Evolutionary conservation across 2,329 filamentous ascomycete species (phyloP), one percentile per base, ranked within the genome.

Genomic region (Clarireedia homoeocarpa): DNA sequence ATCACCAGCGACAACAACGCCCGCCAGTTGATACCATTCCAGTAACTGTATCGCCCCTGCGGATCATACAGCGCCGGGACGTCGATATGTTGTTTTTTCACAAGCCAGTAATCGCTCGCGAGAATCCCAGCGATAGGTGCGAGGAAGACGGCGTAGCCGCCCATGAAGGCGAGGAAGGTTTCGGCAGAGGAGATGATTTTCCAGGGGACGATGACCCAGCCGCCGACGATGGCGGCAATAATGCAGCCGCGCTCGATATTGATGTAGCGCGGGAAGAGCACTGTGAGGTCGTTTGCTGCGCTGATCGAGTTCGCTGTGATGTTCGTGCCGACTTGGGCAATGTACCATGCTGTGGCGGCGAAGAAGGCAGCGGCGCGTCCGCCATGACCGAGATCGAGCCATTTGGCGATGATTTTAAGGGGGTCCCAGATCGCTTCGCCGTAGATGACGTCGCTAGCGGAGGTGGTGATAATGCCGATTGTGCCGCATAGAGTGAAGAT

Each of bases 111-210:
- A 58, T 85, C 82, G 6, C 73, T 73, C 0, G 77, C 71, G 69
- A 84, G 76, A 56, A 85, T 82, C 0, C 75, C 75, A 0, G 80
- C 79, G 57, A 84, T 81, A 0, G 82, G 81, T 0, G 78, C 81
- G 1, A 85, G 71, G 69, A 85, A 85, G 20, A 85, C 74, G 1
- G 79, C 77, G 66, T 85, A 83, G 0, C 83, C 84, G 45, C 77
- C 75, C 77, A 89, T 85, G 70, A 88, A 88, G 45, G 78, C 76
- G 3, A 85, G 70, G 61, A 86, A 81, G 1, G 77, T 81, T 2
- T 70, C 66, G 2, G 83, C 83, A 0, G 78, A 82, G 36, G 69
- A 73, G 17, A 86, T 71, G 56, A 86, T 86, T 70, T 84, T 84
- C 83, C 83, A 86, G 1, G 82, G 82, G 1, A 83, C 80, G 34